Conservation (phyloP, 306 rosid species). For the Elaeagnus macrophylla region DNA sequence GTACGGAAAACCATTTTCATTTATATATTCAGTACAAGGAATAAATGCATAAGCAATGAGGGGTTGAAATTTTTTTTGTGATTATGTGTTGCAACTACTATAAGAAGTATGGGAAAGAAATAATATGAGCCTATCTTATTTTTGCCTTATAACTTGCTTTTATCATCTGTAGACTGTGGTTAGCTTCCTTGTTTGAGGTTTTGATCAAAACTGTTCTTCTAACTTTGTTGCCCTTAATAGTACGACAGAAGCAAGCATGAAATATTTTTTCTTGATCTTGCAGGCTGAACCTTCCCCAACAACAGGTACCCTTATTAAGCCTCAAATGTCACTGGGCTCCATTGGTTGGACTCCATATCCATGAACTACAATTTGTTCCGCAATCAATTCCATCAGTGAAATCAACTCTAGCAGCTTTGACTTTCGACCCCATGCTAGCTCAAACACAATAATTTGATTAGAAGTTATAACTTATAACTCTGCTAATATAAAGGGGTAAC, state of each 20-base stretch:
- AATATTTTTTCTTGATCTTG: constrained; percentile 21
- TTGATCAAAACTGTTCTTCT: not conserved
- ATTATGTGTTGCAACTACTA: no score
- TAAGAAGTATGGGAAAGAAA: no score
- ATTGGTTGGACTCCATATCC: constrained; percentile 43
- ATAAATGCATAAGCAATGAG: no score
- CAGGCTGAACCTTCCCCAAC: constrained; percentile 98
- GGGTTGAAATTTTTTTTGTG: no score
- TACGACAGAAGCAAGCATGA: constrained; percentile 5
- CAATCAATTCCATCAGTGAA: constrained; percentile 31
- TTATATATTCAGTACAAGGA: no score
- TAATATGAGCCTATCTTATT: not conserved
- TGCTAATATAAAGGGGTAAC: not conserved
- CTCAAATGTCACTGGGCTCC: constrained; percentile 45
- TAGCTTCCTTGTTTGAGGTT: not conserved
- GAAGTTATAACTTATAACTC: not conserved
- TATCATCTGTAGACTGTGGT: not conserved
- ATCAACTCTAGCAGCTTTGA: constrained; percentile 63
- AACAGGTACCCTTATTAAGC: constrained; percentile 70
- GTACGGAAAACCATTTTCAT: constrained; percentile 13
- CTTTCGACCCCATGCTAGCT: constrained; percentile 47
- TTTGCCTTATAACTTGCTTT: constrained; percentile 11
- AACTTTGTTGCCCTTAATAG: constrained; percentile 14
- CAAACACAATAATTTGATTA: constrained; percentile 54
- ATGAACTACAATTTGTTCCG: constrained; percentile 38